Evolutionary conservation across 2,329 filamentous ascomycete species (phyloP), one percentile per base, ranked within the genome.

Genomic region (Cercospora sp.): DNA sequence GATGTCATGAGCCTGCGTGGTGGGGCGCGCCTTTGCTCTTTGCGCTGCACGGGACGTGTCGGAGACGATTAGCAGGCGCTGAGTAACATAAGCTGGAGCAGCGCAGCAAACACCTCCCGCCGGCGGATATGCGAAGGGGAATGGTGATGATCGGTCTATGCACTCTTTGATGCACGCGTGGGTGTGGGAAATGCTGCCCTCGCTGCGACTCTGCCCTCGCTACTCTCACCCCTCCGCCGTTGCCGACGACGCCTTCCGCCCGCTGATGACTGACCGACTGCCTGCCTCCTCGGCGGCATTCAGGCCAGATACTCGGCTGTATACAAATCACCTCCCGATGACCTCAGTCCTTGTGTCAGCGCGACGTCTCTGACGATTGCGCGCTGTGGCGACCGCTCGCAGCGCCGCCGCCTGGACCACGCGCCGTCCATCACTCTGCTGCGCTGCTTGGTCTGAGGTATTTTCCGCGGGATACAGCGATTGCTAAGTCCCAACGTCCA

Each of bases 291-390:
- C 61, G 61, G 61, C 61, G 45, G 45, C 28, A 34, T 63, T 63
- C 61, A 63, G n/a, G 61, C 61, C 49, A 53, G 61, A 63, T 53
- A 55, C 61, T 63, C 61, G 61, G 61, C 61, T 34, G 61, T 63
- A 63, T 63, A 63, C 61, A 63, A 37, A 53, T 37, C 61, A 55
- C 30, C 26, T 21, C 18, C 45, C 49, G 28, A 63, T 63, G 61
- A 32, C 61, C 45, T 63, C 45, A 63, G 61, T 55, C n/a, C n/a
- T 26, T 28, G 43, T 55, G 43, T 63, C 61, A 55, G 61, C 61
- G 18, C 37, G 45, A 34, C 16, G 13, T 61, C 61, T 26, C 45
- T 16, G 37, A 43, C 37, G 49, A 28, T 24, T 24, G 43, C 43
- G 18, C 18, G 21, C 43, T 7, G 37, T 43, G 37, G 37, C 37